Evolutionary conservation across 192 early-diverging fungal genomes (phyloP), one percentile per base, ranked within the genome.

Genomic region (Oehlia diaphana): DNA sequence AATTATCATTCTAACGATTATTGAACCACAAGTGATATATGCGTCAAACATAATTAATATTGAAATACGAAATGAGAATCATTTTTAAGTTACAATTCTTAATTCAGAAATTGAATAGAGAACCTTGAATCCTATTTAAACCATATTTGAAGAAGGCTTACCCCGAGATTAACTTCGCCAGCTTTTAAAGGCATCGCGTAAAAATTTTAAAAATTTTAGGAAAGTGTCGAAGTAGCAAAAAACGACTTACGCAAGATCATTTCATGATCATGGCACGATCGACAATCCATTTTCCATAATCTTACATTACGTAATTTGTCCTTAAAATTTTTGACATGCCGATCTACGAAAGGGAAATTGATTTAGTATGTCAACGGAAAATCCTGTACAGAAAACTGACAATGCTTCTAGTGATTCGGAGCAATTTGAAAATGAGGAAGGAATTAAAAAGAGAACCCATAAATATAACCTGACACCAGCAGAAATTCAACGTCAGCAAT

Each of bases 141-240:
- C n/a, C 9, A 31, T 23, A 63, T 28, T 68, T 31, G 4, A n/a
- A 77, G 2, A n/a, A 33, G 28, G 89, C 91, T 81, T 90, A 95
- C 95, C 77, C 97, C 97, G 80, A 99, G 89, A 89, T 95, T 93
- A 77, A 95, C 92, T 89, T 99, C 97, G 82, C 96, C 96, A 44
- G 96, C 91, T 88, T 97, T 99, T 62, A 99, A 66, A 9, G 63
- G 23, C 75, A 76, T 76, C 44, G 16, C 58, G 4, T 33, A 35
- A 67, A 67, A 13, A 16, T 28, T 67, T 28, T 37, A 4, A 37
- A 31, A 31, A 31, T 31, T 31, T 31, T 31, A 31, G 0, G 33
- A 67, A 47, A 47, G 44, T 5, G 39, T 42, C 39, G 2, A 37
- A 37, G 37, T 4, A 4, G 37, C 2, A 42, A 8, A 42, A 8